phyloP scores from a whole-genome alignment of 305 asterid genomes.

The Plantago lanceolata region DNA sequence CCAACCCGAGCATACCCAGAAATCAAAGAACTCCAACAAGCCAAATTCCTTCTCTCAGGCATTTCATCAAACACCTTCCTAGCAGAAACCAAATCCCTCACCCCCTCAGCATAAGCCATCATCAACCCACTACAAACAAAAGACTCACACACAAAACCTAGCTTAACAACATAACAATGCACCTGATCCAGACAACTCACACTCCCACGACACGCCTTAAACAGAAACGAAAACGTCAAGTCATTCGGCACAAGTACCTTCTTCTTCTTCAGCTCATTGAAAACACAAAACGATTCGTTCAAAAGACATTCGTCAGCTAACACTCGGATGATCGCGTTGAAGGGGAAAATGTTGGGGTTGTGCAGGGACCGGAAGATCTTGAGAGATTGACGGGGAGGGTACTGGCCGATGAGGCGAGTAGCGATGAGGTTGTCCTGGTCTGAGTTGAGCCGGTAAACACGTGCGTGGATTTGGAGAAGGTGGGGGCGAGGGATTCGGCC shows the following conservation, averaged over 20 bases:
- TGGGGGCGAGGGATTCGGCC: slow-evolving; percentile 45
- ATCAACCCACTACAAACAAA: slow-evolving; percentile 56
- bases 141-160: slow-evolving; percentile 36
- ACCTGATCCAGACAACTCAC: slow-evolving; percentile 34
- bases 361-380: slow-evolving; percentile 35
- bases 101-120: slow-evolving; percentile 38
- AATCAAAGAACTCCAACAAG: slow-evolving; percentile 69
- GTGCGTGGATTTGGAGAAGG: slow-evolving; percentile 67
- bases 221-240: slow-evolving; percentile 58
- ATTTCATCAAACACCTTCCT: slow-evolving; percentile 62
- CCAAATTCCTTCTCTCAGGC: slow-evolving; percentile 39
- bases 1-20: slow-evolving; percentile 54
- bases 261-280: slow-evolving; percentile 33
- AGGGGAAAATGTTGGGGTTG: slow-evolving; percentile 52
- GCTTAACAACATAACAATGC: slow-evolving; percentile 46
- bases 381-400: slow-evolving; percentile 41
- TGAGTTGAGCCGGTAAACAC: slow-evolving; percentile 37
- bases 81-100: slow-evolving; percentile 46
- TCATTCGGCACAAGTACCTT: slow-evolving; percentile 41
- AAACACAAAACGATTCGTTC: slow-evolving; percentile 30
- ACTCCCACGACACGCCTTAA: slow-evolving; percentile 49
- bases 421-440: slow-evolving; percentile 64
- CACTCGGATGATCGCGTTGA: slow-evolving; percentile 55
- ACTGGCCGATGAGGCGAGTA: slow-evolving; percentile 69
- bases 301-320: slow-evolving; percentile 46